phyloP scores from a whole-genome alignment of 768 basidiomycete species.

The Clavulina sp. region DNA sequence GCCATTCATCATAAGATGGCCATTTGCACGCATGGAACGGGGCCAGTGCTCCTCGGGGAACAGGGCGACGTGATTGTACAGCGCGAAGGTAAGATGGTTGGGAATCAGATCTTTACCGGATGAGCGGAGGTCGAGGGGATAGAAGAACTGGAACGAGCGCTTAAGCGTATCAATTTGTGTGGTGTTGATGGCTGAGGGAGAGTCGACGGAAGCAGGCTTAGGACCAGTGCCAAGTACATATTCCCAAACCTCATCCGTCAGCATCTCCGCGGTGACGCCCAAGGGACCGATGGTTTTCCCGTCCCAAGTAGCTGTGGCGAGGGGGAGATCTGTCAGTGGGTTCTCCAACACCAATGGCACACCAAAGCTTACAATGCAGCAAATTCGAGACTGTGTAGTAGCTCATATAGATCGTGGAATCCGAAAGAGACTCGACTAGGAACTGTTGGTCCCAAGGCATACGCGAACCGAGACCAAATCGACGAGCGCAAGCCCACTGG shows the following conservation, averaged over 20 bases:
- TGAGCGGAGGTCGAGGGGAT: conserved; percentile 94
- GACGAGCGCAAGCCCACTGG: conserved; percentile 98
- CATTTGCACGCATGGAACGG: conserved; percentile 80
- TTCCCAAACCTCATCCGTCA: conserved; percentile 98
- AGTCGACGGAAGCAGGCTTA: conserved; percentile 38
- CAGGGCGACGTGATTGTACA: conserved; percentile 91
- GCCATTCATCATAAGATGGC: conserved; percentile 91
- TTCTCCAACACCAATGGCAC: not conserved
- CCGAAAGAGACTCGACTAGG: conserved; percentile 90
- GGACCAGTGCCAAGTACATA: conserved; percentile 71
- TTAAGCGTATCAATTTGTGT: conserved; percentile 75
- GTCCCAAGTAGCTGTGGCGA: conserved; percentile 48
- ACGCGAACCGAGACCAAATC: conserved; percentile 87
- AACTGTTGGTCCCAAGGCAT: conserved; percentile 95
- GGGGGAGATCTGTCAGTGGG: conserved; percentile 7
- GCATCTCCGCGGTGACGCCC: conserved; percentile 72
- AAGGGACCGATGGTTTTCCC: conserved; percentile 67
- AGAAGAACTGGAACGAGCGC: conserved; percentile 90
- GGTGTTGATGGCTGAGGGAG: conserved; percentile 38
- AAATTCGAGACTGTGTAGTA: conserved; percentile 92
- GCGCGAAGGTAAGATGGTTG: conserved; percentile 84
- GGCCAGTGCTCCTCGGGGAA: conserved; percentile 84
- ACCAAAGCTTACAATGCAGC: conserved; percentile 52
- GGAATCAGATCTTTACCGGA: conserved; percentile 95
- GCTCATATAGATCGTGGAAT: conserved; percentile 96